phyloP scores from a whole-genome alignment of 1,139 yeast genomes.

The Komagataea norvegica region DNA sequence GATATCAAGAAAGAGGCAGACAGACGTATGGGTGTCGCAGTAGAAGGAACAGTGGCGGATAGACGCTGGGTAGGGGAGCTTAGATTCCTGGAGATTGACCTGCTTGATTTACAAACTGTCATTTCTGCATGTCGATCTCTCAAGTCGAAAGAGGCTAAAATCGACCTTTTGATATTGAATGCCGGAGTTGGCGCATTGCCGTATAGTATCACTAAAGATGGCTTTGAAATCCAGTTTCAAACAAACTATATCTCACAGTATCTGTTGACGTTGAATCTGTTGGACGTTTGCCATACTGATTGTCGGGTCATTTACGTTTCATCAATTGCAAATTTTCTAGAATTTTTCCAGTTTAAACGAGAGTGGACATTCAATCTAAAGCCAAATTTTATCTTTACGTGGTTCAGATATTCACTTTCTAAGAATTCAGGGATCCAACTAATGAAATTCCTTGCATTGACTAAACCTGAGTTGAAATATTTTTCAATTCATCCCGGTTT shows the following conservation, averaged over 20 bases:
- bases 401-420: constrained; percentile 77
- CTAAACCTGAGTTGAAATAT: constrained; percentile 62
- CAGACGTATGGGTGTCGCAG: constrained; percentile 27
- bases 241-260: constrained; percentile 78
- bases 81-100: constrained; percentile 55
- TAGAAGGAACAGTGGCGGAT: constrained; percentile 16
- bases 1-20: constrained; percentile 53
- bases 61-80: constrained; percentile 50
- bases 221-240: constrained; percentile 76
- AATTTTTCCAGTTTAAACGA: constrained; percentile 46
- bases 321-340: constrained; percentile 63
- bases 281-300: constrained; percentile 42
- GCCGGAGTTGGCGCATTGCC: constrained; percentile 85
- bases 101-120: constrained; percentile 55
- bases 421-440: constrained; percentile 79
- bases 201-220: constrained; percentile 56
- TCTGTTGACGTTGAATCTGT: constrained; percentile 55
- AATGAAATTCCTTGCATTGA: constrained; percentile 57
- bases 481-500: constrained; percentile 82
- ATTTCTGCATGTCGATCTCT: constrained; percentile 50
- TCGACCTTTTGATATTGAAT: constrained; percentile 68
- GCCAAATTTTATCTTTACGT: constrained; percentile 68
- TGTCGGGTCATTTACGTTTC: constrained; percentile 62
- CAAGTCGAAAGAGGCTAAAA: constrained; percentile 41
- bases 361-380: constrained; percentile 48